Percentiles rank a stretch among this genome's conserved stretches.
Conservation (phyloP, 1,284 basidiomycete species). For the Austroboletus rostrupii region DNA sequence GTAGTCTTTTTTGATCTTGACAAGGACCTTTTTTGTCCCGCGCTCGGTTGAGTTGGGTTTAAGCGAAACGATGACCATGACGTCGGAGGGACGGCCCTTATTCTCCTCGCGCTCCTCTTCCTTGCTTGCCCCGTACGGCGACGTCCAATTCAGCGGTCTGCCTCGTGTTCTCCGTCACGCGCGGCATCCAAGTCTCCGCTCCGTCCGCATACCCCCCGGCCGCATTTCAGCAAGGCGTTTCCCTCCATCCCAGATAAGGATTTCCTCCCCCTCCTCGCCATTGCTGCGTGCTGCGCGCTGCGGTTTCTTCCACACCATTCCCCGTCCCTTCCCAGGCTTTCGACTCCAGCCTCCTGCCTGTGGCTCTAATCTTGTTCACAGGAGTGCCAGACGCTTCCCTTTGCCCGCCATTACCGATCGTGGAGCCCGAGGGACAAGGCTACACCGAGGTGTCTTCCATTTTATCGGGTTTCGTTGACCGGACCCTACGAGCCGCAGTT, state of each 20-base stretch:
- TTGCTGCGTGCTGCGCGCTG: not conserved
- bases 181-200: slow-evolving; percentile 7
- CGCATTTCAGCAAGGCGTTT: slow-evolving; percentile 5
- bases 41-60: not conserved
- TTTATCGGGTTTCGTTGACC: slow-evolving; percentile 24
- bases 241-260: slow-evolving; percentile 19
- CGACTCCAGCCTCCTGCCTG: not conserved
- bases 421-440: slow-evolving; percentile 8
- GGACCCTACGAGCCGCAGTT: slow-evolving; percentile 12
- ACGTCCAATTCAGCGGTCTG: not conserved
- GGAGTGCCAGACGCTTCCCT: slow-evolving; percentile 10
- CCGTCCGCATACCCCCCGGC: slow-evolving; percentile 1
- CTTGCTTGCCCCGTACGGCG: not conserved
- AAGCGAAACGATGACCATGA: slow-evolving; percentile 3
- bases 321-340: not conserved
- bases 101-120: not conserved
- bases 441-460: slow-evolving; percentile 17
- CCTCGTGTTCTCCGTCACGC: slow-evolving; percentile 25
- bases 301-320: not conserved
- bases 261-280: not conserved
- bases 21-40: slow-evolving; percentile 10
- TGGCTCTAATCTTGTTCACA: slow-evolving; percentile 14
- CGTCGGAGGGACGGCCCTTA: not conserved
- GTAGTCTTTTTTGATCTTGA: slow-evolving; percentile 6
- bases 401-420: slow-evolving; percentile 3